Percentiles rank a stretch among this genome's conserved stretches.
phyloP scores from a whole-genome alignment of 805 yeast genomes.

The Starmerella riodocensis region DNA sequence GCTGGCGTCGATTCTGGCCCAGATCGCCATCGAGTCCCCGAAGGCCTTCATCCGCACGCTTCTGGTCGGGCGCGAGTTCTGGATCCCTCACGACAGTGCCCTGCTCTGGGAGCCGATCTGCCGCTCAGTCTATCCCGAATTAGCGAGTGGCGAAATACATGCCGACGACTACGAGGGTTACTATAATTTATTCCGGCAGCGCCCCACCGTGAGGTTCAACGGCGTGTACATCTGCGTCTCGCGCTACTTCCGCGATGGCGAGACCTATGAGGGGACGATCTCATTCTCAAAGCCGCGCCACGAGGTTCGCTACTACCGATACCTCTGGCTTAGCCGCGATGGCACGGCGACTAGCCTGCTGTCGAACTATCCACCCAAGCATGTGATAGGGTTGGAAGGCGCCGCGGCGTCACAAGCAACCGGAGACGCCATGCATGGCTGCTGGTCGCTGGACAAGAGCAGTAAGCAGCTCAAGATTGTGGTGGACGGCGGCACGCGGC shows the following conservation, averaged over 20 bases:
- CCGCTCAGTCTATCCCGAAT: slow-evolving; percentile 13
- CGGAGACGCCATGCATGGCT: slow-evolving; percentile 13
- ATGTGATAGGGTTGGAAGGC: slow-evolving; percentile 36
- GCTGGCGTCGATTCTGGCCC: slow-evolving; percentile 22
- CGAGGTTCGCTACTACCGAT: slow-evolving; percentile 79
- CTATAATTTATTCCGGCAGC: slow-evolving; percentile 40
- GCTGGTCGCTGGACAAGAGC: slow-evolving; percentile 46
- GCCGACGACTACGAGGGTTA: slow-evolving; percentile 24
- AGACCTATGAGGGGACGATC: slow-evolving; percentile 33
- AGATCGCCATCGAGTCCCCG: slow-evolving; percentile 19
- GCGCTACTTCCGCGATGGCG: slow-evolving; percentile 74
- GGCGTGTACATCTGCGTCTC: slow-evolving; percentile 82
- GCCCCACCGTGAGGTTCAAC: slow-evolving; percentile 67
- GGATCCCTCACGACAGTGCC: slow-evolving; percentile 17
- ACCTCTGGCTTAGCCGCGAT: slow-evolving; percentile 63
- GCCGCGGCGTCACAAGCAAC: background rate
- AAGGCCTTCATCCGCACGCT: slow-evolving; percentile 11
- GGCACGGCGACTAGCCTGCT: slow-evolving; percentile 62
- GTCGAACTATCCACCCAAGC: slow-evolving; percentile 57
- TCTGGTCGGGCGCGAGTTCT: slow-evolving; percentile 16
- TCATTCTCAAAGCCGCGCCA: slow-evolving; percentile 64
- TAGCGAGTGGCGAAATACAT: slow-evolving; percentile 5
- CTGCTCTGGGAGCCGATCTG: slow-evolving; percentile 23
- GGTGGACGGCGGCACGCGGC: slow-evolving; percentile 34
- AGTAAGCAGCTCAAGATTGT: slow-evolving; percentile 39